Conservation (phyloP, 2,329 filamentous ascomycete species). For the Penicillium occitanis region DNA sequence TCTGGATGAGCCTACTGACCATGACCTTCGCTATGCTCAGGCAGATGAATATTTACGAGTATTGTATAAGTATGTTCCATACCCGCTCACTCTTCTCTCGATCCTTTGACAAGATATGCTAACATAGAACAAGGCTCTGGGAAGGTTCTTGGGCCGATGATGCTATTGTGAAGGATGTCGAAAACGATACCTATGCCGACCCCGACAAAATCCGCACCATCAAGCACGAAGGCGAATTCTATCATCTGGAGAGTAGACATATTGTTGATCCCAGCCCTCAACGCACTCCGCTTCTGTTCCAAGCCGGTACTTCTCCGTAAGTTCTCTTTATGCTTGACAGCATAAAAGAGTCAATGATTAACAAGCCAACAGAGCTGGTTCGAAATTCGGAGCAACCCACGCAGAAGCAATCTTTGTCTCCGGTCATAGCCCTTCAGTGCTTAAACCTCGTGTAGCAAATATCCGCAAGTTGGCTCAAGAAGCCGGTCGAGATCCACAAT, state of each 20-base stretch:
- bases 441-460: slow-evolving; percentile 53
- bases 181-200: slow-evolving; percentile 58
- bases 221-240: slow-evolving; percentile 60
- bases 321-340: background rate
- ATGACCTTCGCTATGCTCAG: slow-evolving; percentile 61
- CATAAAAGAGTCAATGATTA: background rate
- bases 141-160: slow-evolving; percentile 59
- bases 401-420: slow-evolving; percentile 63
- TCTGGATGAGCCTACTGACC: slow-evolving; percentile 57
- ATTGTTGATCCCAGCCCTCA: slow-evolving; percentile 59
- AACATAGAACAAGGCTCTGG: slow-evolving; percentile 47
- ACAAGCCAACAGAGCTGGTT: slow-evolving; percentile 45
- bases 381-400: slow-evolving; percentile 57
- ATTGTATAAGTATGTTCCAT: slow-evolving; percentile 56
- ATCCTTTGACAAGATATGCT: background rate
- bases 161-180: slow-evolving; percentile 55
- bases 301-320: slow-evolving; percentile 57
- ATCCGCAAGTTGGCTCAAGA: slow-evolving; percentile 54
- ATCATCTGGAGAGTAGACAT: slow-evolving; percentile 47
- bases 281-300: slow-evolving; percentile 58
- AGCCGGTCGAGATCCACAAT: slow-evolving; percentile 56
- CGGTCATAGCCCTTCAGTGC: slow-evolving; percentile 51
- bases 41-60: slow-evolving; percentile 63
- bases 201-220: slow-evolving; percentile 61
- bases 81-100: background rate